Evolutionary conservation across 208 protist genomes (phyloP), one percentile per base, ranked within the genome.

Genomic region (Trypanosoma theileri): DNA sequence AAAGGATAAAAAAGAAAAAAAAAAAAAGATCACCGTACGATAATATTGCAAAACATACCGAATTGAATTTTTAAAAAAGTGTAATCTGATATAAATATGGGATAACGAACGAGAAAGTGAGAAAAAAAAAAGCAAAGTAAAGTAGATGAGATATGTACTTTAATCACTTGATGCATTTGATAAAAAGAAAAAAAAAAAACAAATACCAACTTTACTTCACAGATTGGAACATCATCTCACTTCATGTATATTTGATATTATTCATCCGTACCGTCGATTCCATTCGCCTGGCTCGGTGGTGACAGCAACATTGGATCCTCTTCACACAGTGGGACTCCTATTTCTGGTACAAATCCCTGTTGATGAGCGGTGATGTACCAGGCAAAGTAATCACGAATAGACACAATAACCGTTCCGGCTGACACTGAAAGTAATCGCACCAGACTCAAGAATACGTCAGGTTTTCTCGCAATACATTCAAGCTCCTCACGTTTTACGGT

Each of bases 301-400:
- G 28, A 6, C 28, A 35, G 6, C 28, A 35, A 35, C 28, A 35
- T 6, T 6, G 28, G 28, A 35, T 35, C 28, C 6, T 35, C 28
- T 35, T 35, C 28, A 35, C 4, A 35, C 28, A 10, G 13, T 56
- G 21, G 19, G 13, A 35, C 11, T 52, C 22, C 28, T n/a, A 24
- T 35, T 4, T 45, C 21, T 16, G 4, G 28, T 35, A 6, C 28
- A 35, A 35, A 35, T 8, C 1, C 28, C 6, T 35, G 28, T 51
- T 78, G 50, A 10, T 72, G 77, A 21, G 75, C 75, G 3, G 48
- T 9, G 60, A 92, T 91, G 61, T 87, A 95, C 87, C 87, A 95
- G 54, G 61, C 67, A 44, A 95, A 81, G 76, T 92, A 95, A 31
- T 89, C 85, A 7, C 82, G 83, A 65, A 86, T 81, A 24, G 85